Percentiles rank a stretch among this genome's conserved stretches.
These are phyloP conservation scores for Hibiscus trionum DNA, from an alignment of 345 rosid genomes.

Conservation along the genomic window DNA sequence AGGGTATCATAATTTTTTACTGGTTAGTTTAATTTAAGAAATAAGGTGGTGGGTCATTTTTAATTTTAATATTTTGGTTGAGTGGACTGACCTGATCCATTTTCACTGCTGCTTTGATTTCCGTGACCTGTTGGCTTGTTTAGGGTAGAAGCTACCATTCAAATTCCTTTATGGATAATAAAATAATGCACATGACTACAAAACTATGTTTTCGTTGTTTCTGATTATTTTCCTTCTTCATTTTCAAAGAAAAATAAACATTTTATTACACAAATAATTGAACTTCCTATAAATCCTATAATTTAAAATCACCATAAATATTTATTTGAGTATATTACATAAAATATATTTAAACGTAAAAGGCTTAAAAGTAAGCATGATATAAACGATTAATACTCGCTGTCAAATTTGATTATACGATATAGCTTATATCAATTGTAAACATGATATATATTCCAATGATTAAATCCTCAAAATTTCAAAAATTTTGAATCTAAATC, in stretches of 20 bases:
- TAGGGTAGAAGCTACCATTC: background rate
- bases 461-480: background rate
- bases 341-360: too few species aligned
- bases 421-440: background rate
- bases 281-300: too few species aligned
- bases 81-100: conserved; percentile 2
- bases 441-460: background rate
- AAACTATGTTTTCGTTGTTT: background rate
- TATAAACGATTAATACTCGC: too few species aligned
- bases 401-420: background rate
- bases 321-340: too few species aligned
- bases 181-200: background rate
- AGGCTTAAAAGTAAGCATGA: too few species aligned
- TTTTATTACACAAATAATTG: too few species aligned
- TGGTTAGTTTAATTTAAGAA: background rate
- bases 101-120: conserved; percentile 5
- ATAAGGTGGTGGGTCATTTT: conserved; percentile 2
- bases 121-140: conserved; percentile 8
- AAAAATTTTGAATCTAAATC: background rate
- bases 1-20: background rate
- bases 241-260: too few species aligned
- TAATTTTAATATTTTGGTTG: background rate
- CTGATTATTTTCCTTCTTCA: background rate
- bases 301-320: too few species aligned
- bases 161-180: background rate